Evolutionary conservation across 345 rosid species (phyloP).

Genomic region (Lenwebbia sp.): DNA sequence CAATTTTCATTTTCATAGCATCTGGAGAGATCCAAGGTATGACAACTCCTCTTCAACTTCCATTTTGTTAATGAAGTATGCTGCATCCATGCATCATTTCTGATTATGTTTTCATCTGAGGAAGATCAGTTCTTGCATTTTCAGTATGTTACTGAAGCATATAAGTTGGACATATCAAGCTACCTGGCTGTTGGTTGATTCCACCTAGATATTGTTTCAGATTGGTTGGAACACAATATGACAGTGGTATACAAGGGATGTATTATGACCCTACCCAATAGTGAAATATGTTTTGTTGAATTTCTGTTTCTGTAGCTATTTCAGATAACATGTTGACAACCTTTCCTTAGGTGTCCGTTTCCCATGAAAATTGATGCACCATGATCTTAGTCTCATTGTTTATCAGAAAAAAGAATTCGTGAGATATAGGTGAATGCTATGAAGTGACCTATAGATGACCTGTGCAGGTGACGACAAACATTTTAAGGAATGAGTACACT

Average conservation of each 20-base stretch:
- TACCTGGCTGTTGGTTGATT: neutral
- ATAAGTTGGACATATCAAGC: neutral
- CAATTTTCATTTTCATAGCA: conserved; percentile 91
- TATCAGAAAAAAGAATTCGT: neutral
- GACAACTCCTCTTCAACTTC: neutral
- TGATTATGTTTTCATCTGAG: neutral
- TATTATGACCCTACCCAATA: neutral
- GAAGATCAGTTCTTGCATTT: neutral
- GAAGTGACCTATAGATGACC: neutral
- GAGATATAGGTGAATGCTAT: neutral
- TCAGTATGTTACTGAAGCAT: neutral
- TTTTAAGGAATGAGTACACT: neutral
- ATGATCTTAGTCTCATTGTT: neutral
- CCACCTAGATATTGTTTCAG: neutral
- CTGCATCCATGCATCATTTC: neutral
- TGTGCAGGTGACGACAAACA: neutral
- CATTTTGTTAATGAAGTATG: neutral
- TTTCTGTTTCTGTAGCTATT: neutral
- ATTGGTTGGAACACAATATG: neutral
- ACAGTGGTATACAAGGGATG: neutral
- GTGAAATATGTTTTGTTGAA: neutral
- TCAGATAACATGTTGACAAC: neutral
- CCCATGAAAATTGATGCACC: neutral
- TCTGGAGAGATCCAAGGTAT: conserved; percentile 98
- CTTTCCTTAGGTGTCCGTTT: neutral